Conservation (phyloP, 768 basidiomycete species). For the Mycena maculata region DNA sequence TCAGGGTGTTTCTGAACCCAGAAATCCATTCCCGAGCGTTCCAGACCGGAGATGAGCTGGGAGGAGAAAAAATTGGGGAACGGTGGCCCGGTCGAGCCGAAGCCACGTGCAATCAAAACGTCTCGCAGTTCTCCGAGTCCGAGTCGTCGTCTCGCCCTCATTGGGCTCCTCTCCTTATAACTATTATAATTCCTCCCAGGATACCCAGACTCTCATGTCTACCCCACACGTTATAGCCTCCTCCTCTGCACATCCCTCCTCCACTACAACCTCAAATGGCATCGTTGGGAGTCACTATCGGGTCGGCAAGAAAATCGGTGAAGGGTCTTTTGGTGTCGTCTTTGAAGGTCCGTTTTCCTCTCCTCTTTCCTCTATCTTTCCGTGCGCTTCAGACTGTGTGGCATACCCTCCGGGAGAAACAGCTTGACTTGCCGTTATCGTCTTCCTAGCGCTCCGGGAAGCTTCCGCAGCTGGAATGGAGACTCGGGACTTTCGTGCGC, state of each 20-base stretch:
- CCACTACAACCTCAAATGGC: conserved; percentile 70
- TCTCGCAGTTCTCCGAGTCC: no score
- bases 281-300: conserved; percentile 85
- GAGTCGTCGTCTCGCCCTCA: neutral
- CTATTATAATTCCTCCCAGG: conserved; percentile 16
- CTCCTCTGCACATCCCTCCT: conserved; percentile 75
- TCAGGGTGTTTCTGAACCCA: no score
- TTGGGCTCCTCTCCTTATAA: neutral
- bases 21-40: no score
- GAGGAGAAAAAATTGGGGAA: neutral
- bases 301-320: conserved; percentile 99
- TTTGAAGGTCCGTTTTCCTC: conserved; percentile 79
- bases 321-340: conserved; percentile 98
- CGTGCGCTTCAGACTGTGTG: neutral
- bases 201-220: conserved; percentile 61
- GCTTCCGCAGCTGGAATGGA: neutral
- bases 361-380: conserved; percentile 8
- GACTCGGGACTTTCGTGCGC: neutral
- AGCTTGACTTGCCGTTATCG: neutral
- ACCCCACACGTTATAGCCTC: conserved; percentile 89
- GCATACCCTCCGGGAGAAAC: neutral
- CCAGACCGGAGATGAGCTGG: no score
- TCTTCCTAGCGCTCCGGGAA: conserved; percentile 6
- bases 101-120: neutral
- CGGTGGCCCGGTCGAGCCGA: neutral